Percentiles rank a stretch among this genome's conserved stretches.
These are phyloP conservation scores for Phytophthora quininea DNA, from an alignment of 352 stramenopile species.

Conservation along the genomic window DNA sequence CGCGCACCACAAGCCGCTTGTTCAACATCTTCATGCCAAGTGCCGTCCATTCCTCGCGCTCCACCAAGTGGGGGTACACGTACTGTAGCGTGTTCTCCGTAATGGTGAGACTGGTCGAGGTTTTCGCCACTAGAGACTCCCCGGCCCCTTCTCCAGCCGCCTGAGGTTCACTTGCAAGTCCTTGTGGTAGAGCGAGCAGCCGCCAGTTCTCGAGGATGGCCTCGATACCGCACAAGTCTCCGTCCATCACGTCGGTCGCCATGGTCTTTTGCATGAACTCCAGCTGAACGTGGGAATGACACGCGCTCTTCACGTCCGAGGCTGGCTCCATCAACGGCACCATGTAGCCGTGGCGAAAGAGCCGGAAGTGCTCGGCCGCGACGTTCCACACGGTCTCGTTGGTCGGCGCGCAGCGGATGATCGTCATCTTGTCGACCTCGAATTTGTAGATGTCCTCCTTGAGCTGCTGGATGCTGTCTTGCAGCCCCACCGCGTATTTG, in stretches of 20 bases:
- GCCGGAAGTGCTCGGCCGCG: slow-evolving; percentile 8
- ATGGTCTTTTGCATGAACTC: slow-evolving; percentile 5
- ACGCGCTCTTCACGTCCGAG: background rate
- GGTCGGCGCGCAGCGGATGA: background rate
- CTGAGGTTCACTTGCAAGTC: slow-evolving; percentile 1
- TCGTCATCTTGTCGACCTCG: background rate
- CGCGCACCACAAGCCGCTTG: slow-evolving; percentile 1
- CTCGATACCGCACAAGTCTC: background rate
- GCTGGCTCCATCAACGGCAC: background rate
- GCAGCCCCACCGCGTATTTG: background rate
- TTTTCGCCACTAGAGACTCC: background rate
- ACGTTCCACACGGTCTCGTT: slow-evolving; percentile 7
- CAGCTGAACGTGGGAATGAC: background rate
- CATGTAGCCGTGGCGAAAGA: slow-evolving; percentile 4
- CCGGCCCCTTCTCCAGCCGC: slow-evolving; percentile 1
- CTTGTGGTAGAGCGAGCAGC: slow-evolving; percentile 1
- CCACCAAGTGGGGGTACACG: slow-evolving; percentile 4
- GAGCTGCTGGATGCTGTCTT: background rate
- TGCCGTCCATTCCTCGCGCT: background rate
- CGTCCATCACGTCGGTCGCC: slow-evolving; percentile 9
- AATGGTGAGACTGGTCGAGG: background rate
- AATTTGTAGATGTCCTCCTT: slow-evolving; percentile 8
- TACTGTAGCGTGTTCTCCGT: slow-evolving; percentile 11
- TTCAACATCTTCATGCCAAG: slow-evolving; percentile 3
- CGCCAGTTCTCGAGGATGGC: slow-evolving; percentile 3